These are phyloP conservation scores for Sicyos edulis DNA, from an alignment of 306 rosid species.

Conservation along the genomic window DNA sequence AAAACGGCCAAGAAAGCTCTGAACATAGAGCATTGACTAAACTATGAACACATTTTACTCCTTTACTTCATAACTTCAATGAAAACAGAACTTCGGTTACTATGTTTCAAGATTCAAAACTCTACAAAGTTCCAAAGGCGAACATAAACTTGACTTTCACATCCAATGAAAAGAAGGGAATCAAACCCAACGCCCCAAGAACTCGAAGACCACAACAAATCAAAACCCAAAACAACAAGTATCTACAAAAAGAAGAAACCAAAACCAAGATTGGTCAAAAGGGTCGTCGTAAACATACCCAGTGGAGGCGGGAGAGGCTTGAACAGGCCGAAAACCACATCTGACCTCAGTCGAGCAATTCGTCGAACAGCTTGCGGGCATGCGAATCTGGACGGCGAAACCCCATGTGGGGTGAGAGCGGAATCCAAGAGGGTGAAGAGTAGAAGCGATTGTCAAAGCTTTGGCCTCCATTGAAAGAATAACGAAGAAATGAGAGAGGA, in stretches of 20 bases:
- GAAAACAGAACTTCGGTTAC: neutral
- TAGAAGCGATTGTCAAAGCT: constrained; percentile 32
- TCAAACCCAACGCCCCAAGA: neutral
- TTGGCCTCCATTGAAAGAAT: constrained; percentile 52
- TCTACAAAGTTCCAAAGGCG: neutral
- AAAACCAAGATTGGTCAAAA: constrained; percentile 8
- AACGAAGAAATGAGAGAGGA: neutral
- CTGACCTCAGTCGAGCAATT: constrained; percentile 21
- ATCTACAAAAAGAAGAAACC: neutral
- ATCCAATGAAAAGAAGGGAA: neutral
- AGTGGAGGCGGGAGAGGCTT: constrained; percentile 30
- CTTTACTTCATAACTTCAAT: too few relatives aligned
- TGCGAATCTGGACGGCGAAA: constrained; percentile 17
- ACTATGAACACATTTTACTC: too few relatives aligned
- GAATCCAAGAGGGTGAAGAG: constrained; percentile 19
- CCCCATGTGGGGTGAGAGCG: constrained; percentile 25
- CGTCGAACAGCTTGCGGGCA: constrained; percentile 20
- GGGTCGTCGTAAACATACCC: constrained; percentile 35
- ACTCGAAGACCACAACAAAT: neutral
- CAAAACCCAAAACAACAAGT: neutral
- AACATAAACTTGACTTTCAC: neutral
- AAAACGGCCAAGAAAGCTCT: too few relatives aligned
- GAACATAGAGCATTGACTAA: too few relatives aligned
- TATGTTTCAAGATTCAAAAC: neutral
- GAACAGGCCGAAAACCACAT: constrained; percentile 31